Conservation (phyloP, 306 rosid genomes). For the Prunus kanzakura region DNA sequence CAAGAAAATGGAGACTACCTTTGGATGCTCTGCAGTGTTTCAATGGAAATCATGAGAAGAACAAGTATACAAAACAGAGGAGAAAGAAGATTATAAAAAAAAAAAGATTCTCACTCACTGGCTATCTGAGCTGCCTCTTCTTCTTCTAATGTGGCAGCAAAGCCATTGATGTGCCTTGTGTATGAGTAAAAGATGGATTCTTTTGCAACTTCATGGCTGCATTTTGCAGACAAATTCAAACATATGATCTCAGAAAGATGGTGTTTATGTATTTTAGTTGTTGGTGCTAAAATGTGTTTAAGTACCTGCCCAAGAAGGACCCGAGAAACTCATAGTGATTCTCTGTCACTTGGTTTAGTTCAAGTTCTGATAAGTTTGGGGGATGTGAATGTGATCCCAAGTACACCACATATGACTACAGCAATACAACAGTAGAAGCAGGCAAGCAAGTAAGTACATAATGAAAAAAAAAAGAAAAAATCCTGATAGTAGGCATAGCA, state of each 20-base stretch:
- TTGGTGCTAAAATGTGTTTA: neutral
- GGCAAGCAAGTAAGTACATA: too few relatives aligned
- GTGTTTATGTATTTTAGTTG: neutral
- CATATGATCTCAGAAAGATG: neutral
- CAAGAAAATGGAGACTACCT: slow-evolving; percentile 66
- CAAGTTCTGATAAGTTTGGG: slow-evolving; percentile 39
- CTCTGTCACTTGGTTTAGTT: slow-evolving; percentile 42
- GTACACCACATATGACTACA: slow-evolving; percentile 83
- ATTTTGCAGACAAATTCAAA: neutral
- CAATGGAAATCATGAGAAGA: neutral
- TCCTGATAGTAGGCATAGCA: neutral
- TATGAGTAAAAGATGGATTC: slow-evolving; percentile 80
- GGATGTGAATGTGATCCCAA: slow-evolving; percentile 75
- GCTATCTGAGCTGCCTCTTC: slow-evolving; percentile 61
- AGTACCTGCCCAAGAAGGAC: slow-evolving; percentile 71
- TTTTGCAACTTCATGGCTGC: slow-evolving; percentile 46
- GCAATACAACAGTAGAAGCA: neutral
- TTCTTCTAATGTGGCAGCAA: slow-evolving; percentile 81
- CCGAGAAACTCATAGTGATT: slow-evolving; percentile 71
- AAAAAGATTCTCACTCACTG: slow-evolving; percentile 26
- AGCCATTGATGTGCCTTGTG: slow-evolving; percentile 88
- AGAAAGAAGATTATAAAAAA: neutral
- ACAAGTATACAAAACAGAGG: neutral
- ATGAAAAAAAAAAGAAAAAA: neutral
- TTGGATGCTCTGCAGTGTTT: slow-evolving; percentile 51